Percentiles rank a stretch among this genome's conserved stretches.
These are phyloP conservation scores for Brachypodium distachyon DNA, from an alignment of 202 grass and related monocot genomes.

Conservation along the genomic window DNA sequence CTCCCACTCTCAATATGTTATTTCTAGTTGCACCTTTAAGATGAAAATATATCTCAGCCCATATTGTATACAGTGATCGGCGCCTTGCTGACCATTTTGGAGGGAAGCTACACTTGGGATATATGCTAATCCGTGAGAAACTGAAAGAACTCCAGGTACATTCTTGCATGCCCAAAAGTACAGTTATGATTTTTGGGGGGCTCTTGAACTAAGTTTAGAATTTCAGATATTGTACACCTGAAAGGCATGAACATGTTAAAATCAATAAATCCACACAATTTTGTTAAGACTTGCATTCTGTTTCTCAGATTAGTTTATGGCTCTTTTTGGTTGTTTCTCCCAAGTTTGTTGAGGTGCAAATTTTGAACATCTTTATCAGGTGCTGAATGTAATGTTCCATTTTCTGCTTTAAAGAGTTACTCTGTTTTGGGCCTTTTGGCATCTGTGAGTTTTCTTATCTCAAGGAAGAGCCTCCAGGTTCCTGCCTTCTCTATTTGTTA, in stretches of 20 bases:
- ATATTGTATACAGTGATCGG: conserved; percentile 59
- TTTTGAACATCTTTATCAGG: conserved; percentile 48
- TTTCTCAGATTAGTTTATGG: conserved; percentile 21
- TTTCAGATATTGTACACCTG: background rate
- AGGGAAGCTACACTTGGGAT: conserved; percentile 96
- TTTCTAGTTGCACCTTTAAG: background rate
- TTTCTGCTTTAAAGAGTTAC: conserved; percentile 69
- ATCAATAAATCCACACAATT: conserved; percentile 4
- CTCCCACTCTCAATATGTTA: background rate
- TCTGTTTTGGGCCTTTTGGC: conserved; percentile 56
- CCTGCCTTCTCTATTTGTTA: conserved; percentile 45
- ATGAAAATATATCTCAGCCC: conserved; percentile 1
- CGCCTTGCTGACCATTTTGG: conserved; percentile 99
- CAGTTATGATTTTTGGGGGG: background rate
- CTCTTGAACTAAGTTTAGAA: background rate
- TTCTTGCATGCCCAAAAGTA: conserved; percentile 12
- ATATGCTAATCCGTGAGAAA: conserved; percentile 95
- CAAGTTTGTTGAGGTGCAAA: conserved; percentile 43
- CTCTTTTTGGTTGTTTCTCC: conserved; percentile 22
- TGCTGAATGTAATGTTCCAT: conserved; percentile 57
- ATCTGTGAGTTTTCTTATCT: conserved; percentile 63
- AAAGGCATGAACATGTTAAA: conserved; percentile 11
- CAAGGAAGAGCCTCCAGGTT: conserved; percentile 43
- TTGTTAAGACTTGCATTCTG: conserved; percentile 10
- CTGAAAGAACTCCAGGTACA: conserved; percentile 75